phyloP scores from a whole-genome alignment of 164 flowering plant genomes.

The Annona squamosa region DNA sequence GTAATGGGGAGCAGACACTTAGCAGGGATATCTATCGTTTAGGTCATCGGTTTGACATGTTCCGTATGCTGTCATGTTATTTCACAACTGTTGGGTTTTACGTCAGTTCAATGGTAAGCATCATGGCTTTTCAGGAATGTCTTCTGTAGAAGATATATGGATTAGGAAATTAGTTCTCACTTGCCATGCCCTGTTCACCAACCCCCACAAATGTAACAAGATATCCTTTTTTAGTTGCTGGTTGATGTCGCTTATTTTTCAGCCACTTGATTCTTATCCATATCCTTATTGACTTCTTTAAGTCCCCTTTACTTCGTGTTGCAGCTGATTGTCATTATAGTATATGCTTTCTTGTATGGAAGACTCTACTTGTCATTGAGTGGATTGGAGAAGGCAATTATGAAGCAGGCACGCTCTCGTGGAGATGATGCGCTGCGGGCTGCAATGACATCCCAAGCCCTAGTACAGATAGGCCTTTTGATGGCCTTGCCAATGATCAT shows the following conservation, averaged over 20 bases:
- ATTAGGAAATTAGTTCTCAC: background rate
- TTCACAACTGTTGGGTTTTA: slow-evolving; percentile 89
- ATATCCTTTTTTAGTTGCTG: background rate
- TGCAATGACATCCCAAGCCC: slow-evolving; percentile 88
- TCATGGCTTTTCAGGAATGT: background rate
- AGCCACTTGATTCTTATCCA: background rate
- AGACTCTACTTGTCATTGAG: slow-evolving; percentile 75
- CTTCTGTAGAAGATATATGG: background rate
- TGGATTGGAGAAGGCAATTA: slow-evolving; percentile 75
- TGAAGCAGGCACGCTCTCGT: slow-evolving; percentile 46
- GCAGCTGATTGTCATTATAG: slow-evolving; percentile 78
- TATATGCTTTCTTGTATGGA: slow-evolving; percentile 84
- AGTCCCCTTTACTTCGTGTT: background rate
- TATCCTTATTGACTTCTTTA: background rate
- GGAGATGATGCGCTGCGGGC: slow-evolving; percentile 59
- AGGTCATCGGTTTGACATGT: slow-evolving; percentile 96
- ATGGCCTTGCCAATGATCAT: slow-evolving; percentile 91
- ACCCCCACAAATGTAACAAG: too few relatives aligned
- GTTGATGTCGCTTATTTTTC: background rate
- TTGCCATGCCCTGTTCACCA: background rate
- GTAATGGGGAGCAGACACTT: slow-evolving; percentile 95
- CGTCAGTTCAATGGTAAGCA: slow-evolving; percentile 79
- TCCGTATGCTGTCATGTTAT: slow-evolving; percentile 93
- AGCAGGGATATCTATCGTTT: slow-evolving; percentile 90
- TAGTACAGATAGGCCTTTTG: slow-evolving; percentile 82